Evolutionary conservation across 2,329 filamentous ascomycete species (phyloP), one percentile per base, ranked within the genome.

Genomic region (Ceratocystis alfenasii): DNA sequence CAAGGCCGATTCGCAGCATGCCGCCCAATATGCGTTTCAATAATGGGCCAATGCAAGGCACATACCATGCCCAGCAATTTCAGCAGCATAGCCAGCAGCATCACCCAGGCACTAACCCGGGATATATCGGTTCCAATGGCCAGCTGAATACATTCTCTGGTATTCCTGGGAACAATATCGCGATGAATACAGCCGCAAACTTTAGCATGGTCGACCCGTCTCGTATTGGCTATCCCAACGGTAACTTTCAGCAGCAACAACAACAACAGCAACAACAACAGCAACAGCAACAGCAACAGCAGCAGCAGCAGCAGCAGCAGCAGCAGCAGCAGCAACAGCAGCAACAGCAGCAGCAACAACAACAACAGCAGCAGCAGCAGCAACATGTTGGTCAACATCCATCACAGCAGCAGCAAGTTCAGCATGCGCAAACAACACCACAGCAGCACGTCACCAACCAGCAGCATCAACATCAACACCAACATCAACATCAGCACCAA

Each of bases 91-190:
- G 83, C 69, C 77, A 76, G 63, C 76, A 75, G 46, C 81, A 80
- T 68, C 78, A 78, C 66, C 78, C 76, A n/a, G 82, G 83, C 69
- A 80, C 81, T 68, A 88, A 89, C 73, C 85, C 88, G 63, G 82
- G 81, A 66, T 95, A 94, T 74, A 83, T 85, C 69, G 85, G 83
- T 71, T 82, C 85, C 68, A 88, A 87, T 74, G 80, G 83, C 63
- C 81, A 81, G 72, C 81, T 88, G 69, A 87, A 85, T 70, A 84
- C 86, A 2, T 90, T 90, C 73, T 79, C 82, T 22, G 41, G 55
- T 25, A 79, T 82, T 12, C 83, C 81, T 70, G 79, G 77, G 67
- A 80, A 79, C 69, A 75, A 79, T 8, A 80, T 89, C 69, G 77
- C 85, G 67, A 82, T 81, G 62, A 83, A 79, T 69, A 82, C 80